Percentiles rank a stretch among this genome's conserved stretches.
phyloP scores from a whole-genome alignment of 345 rosid genomes.

The Gossypium bickii region DNA sequence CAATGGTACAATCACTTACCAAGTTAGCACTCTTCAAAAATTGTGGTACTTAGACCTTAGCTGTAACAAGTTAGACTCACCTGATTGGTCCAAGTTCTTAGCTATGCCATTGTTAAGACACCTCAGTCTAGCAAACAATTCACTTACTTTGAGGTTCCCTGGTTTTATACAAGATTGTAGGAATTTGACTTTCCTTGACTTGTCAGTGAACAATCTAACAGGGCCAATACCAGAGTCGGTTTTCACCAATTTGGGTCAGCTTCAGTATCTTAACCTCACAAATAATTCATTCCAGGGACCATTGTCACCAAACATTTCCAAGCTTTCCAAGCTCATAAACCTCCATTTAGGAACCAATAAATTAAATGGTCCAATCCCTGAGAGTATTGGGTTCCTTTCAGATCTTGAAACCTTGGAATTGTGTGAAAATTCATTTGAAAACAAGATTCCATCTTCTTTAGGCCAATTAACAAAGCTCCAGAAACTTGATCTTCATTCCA shows the following conservation, averaged over 20 bases:
- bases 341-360: slow-evolving; percentile 31
- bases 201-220: slow-evolving; percentile 36
- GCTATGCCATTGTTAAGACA: slow-evolving; percentile 40
- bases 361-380: slow-evolving; percentile 41
- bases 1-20: slow-evolving; percentile 41
- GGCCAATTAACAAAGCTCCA: slow-evolving; percentile 41
- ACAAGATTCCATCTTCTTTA: slow-evolving; percentile 7
- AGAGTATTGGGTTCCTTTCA: slow-evolving; percentile 33
- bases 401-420: slow-evolving; percentile 14
- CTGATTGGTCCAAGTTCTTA: slow-evolving; percentile 55
- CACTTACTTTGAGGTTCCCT: slow-evolving; percentile 36
- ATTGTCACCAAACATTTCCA: slow-evolving; percentile 40
- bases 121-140: slow-evolving; percentile 37
- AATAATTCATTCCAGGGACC: slow-evolving; percentile 38
- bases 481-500: slow-evolving; percentile 33
- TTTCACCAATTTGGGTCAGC: slow-evolving; percentile 29
- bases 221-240: slow-evolving; percentile 38
- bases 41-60: slow-evolving; percentile 48
- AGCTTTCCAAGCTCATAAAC: slow-evolving; percentile 46
- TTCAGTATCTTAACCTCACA: slow-evolving; percentile 42
- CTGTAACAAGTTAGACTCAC: slow-evolving; percentile 40
- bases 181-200: slow-evolving; percentile 48
- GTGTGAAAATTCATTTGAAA: slow-evolving; percentile 7
- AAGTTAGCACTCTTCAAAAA: slow-evolving; percentile 43
- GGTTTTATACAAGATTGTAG: slow-evolving; percentile 35